Evolutionary conservation across 2,329 filamentous ascomycete species (phyloP), one percentile per base, ranked within the genome.

Genomic region (Aspergillus ochraceoroseus): DNA sequence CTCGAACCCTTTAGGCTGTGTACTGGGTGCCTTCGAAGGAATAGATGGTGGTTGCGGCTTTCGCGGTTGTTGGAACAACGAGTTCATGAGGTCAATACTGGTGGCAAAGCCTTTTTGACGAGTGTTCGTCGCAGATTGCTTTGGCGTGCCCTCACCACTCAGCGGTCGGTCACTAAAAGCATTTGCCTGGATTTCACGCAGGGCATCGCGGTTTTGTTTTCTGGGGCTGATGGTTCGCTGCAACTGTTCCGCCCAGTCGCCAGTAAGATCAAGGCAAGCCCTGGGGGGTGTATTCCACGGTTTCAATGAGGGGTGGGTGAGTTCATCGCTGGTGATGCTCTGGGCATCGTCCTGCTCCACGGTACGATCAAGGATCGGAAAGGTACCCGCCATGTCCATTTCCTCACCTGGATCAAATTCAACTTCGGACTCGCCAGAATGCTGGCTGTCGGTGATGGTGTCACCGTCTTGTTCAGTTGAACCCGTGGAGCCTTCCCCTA

Each of bases 11-110:
- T 72, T 72, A 56, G 67, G 68, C 53, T 79, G 79, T 54, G 72
- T 69, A 51, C 71, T 71, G 56, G 75, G 74, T 39, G 73, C 62
- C 54, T 73, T 76, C 55, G 76, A 71, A 38, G 69, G 66, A 49
- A n/a, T n/a, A n/a, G 74, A 74, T 38, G 53, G 44, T 3, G 33
- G 40, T 43, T 72, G 74, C 47, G 66, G 58, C 54, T 66, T 62
- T 44, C 58, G 58, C 48, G 80, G 75, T 65, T 83, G 79, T 62
- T 85, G 84, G 66, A 94, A 95, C 41, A 95, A 72, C 32, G 87
- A 94, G 62, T 94, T 90, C 87, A 95, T 95, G 62, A 95, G 72
- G 70, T 95, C 92, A 67, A 96, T 94, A 58, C 85, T 89, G 13
- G 85, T 95, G 13, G 81, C 77, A 64, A 95, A 90, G 1, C 83